These are phyloP conservation scores for Fusarium napiforme DNA, from an alignment of 2,329 filamentous ascomycete species.

Conservation along the genomic window DNA sequence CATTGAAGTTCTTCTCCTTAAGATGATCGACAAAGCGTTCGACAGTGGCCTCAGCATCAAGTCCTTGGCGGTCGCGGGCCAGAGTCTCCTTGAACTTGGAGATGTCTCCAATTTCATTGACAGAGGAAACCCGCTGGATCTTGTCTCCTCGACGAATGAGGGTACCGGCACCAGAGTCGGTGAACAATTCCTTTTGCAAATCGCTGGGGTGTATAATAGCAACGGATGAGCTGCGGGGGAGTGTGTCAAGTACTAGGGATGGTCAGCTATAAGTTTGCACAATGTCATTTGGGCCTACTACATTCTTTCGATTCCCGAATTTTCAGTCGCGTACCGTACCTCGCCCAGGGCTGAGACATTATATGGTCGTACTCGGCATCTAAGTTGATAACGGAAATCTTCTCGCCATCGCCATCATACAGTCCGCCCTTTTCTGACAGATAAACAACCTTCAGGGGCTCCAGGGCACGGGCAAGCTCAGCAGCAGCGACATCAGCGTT, in stretches of 20 bases:
- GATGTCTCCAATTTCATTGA: conserved; percentile 81
- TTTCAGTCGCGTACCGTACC: conserved; percentile 94
- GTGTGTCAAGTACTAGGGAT: conserved; percentile 75
- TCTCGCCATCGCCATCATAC: conserved; percentile 91
- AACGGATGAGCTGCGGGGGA: conserved; percentile 92
- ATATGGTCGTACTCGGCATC: conserved; percentile 95
- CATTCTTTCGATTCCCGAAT: conserved; percentile 59
- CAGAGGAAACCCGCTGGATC: conserved; percentile 76
- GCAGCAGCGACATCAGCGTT: conserved; percentile 97
- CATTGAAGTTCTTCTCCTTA: conserved; percentile 82
- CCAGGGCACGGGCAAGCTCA: conserved; percentile 86
- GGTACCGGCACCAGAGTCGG: conserved; percentile 93
- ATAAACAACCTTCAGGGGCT: conserved; percentile 97
- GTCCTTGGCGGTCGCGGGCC: conserved; percentile 81
- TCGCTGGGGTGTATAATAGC: conserved; percentile 98
- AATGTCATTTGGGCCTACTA: no score
- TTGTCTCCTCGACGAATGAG: conserved; percentile 93
- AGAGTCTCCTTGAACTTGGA: conserved; percentile 84
- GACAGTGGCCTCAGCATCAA: conserved; percentile 84
- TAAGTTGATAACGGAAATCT: conserved; percentile 96
- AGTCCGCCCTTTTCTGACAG: conserved; percentile 97
- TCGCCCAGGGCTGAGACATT: conserved; percentile 94
- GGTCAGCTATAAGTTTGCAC: neutral
- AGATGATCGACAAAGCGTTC: conserved; percentile 87
- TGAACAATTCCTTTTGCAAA: conserved; percentile 96